A percentile compares a stretch with the other conserved stretches of the same genome.
Conservation (phyloP, 2,329 filamentous ascomycete species). For the Shiraia bambusicola region DNA sequence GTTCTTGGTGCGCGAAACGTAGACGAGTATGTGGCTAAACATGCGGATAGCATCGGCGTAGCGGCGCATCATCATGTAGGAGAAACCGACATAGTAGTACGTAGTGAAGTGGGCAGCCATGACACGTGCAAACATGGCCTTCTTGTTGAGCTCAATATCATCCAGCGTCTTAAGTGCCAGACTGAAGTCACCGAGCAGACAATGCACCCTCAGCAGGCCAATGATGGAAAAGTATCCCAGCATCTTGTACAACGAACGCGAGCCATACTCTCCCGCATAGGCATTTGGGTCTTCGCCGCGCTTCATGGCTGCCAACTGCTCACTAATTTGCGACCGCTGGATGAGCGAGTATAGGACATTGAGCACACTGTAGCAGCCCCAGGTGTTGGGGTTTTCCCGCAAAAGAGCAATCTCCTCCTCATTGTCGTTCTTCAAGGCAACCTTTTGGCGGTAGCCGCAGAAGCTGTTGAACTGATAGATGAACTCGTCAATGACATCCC, state of each 20-base stretch:
- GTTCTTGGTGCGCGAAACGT: conserved; percentile 98
- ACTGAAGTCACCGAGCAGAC: conserved; percentile 94
- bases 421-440: conserved; percentile 79
- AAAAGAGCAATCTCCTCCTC: conserved; percentile 90
- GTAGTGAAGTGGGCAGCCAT: conserved; percentile 99
- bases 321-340: conserved; percentile 95
- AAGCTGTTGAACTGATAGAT: conserved; percentile 99
- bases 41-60: conserved; percentile 99
- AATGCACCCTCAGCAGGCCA: conserved; percentile 92
- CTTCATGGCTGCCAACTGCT: conserved; percentile 94
- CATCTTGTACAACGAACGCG: conserved; percentile 94
- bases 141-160: conserved; percentile 99
- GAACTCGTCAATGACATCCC: conserved; percentile 99
- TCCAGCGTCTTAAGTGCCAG: conserved; percentile 98
- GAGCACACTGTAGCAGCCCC: conserved; percentile 98
- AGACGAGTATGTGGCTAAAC: conserved; percentile 99
- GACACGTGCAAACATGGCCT: conserved; percentile 98
- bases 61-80: conserved; percentile 99
- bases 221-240: conserved; percentile 99
- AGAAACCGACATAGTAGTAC: conserved; percentile 99
- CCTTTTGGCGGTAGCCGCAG: conserved; percentile 91
- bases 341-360: conserved; percentile 99
- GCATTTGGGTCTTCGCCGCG: conserved; percentile 84
- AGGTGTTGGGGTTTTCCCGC: conserved; percentile 96
- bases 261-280: conserved; percentile 93